Base-by-base conservation (phyloP, 2,329 filamentous ascomycete genomes). In the Metarhizium rileyi region DNA sequence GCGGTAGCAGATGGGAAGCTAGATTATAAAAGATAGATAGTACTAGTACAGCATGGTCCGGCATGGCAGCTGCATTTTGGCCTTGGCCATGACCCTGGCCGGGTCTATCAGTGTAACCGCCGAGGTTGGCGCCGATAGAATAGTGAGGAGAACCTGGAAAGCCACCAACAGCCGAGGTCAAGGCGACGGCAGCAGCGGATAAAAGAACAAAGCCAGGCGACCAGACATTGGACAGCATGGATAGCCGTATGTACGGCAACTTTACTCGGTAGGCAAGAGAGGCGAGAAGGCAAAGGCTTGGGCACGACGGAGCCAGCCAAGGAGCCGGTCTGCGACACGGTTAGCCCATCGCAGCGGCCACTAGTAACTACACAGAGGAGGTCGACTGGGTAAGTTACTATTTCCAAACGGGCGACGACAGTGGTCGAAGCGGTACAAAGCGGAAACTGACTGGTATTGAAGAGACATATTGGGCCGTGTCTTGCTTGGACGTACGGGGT, bases 41-140 rank as follows among this genome's bases (percentile, higher is more conserved):
- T 20, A 22, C 20, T 40, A 44, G n/a, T 46, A 44, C 23, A 10
- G 38, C 44, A 38, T 38, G 48, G 44, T 22, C 35, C n/a, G 27
- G 36, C 44, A 22, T 43, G 35, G 26, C 26, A 50, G 38, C 20
- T 25, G 40, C 41, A 51, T 33, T 44, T 48, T 30, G 23, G 44
- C 27, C 33, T n/a, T 43, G 43, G 44, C 49, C 30, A 33, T 14
- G 30, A 16, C 30, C 35, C 36, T 43, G 16, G 40, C 44, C 25
- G 40, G 9, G 18, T 18, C 22, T 28, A 42, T 22, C 22, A 36
- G 40, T 44, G 49, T 36, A 48, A 35, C 42, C 46, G 46, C 46
- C 49, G 40, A 25, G 45, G 44, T 50, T 46, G 45, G 30, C 49
- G 49, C 49, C 35, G 22, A 36, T 30, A 12, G n/a, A 26, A 18